These are phyloP conservation scores for Rhizophora apiculata DNA, from an alignment of 345 rosid species.

Conservation along the genomic window DNA sequence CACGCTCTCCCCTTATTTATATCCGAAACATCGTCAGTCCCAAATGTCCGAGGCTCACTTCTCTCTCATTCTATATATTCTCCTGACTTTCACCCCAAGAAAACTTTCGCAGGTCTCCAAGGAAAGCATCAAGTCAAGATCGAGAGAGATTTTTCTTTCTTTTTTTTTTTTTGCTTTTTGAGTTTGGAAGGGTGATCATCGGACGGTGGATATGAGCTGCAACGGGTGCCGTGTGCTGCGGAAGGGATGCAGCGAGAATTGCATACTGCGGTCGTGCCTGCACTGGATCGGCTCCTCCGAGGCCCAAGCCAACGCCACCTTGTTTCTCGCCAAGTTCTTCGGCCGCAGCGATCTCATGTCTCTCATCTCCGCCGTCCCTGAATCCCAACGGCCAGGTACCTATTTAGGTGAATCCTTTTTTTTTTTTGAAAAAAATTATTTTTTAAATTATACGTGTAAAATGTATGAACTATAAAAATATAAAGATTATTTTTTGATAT, in stretches of 20 bases:
- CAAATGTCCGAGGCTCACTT: no score
- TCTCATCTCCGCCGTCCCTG: constrained; percentile 54
- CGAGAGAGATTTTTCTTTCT: background rate
- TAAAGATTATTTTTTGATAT: background rate
- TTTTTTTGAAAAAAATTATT: background rate
- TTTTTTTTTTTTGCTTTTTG: background rate
- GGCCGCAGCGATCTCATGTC: constrained; percentile 41
- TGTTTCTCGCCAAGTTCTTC: constrained; percentile 36
- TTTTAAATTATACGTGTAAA: no score
- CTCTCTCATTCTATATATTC: background rate
- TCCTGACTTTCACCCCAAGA: background rate
- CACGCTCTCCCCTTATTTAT: no score
- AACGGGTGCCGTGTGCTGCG: constrained; percentile 37
- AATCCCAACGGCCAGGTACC: constrained; percentile 48
- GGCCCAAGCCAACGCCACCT: constrained; percentile 37
- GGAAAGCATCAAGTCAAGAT: background rate
- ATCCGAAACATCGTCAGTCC: no score
- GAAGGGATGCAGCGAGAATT: constrained; percentile 38
- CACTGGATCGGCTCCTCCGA: constrained; percentile 29
- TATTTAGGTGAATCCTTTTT: background rate
- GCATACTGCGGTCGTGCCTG: constrained; percentile 28
- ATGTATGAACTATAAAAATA: no score
- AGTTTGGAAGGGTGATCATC: background rate
- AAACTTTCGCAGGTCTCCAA: background rate
- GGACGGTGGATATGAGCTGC: constrained; percentile 31